Conservation (phyloP, 2,329 filamentous ascomycete species). For the Fusarium temperatum region DNA sequence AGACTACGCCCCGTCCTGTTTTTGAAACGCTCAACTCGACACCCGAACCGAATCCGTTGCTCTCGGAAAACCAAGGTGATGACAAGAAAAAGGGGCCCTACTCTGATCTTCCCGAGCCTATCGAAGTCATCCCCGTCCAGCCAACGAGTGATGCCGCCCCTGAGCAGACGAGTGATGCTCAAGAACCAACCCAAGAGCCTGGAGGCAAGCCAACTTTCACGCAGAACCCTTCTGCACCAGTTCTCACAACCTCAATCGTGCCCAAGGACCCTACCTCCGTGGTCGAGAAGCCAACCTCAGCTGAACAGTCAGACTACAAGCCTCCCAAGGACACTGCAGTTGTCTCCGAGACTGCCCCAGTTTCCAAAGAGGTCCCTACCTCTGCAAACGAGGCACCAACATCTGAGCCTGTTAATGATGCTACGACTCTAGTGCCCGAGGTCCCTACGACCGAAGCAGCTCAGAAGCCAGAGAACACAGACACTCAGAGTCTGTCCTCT, state of each 20-base stretch:
- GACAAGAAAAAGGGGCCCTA: conserved; percentile 12
- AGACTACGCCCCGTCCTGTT: conserved; percentile 38
- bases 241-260: conserved; percentile 34
- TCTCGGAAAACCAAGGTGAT: conserved; percentile 10
- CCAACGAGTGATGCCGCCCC: not conserved
- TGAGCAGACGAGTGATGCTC: conserved; percentile 5
- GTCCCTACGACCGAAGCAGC: conserved; percentile 5
- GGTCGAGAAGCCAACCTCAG: not conserved
- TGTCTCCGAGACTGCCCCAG: not conserved
- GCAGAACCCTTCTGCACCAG: conserved; percentile 20
- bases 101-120: conserved; percentile 7
- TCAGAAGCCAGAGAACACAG: conserved; percentile 17
- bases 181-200: conserved; percentile 18
- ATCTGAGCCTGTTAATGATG: not conserved
- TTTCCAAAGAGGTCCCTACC: not conserved
- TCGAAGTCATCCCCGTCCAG: conserved; percentile 34
- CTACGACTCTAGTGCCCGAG: conserved; percentile 1
- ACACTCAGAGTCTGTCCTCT: conserved; percentile 12
- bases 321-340: not conserved
- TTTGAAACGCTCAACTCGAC: conserved; percentile 39
- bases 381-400: not conserved
- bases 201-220: conserved; percentile 21
- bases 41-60: conserved; percentile 24
- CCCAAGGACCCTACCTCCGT: conserved; percentile 22
- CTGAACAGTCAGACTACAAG: not conserved